Conservation (phyloP, 371 early-diverging fungal species). For the Capillidium rhysosporum region DNA sequence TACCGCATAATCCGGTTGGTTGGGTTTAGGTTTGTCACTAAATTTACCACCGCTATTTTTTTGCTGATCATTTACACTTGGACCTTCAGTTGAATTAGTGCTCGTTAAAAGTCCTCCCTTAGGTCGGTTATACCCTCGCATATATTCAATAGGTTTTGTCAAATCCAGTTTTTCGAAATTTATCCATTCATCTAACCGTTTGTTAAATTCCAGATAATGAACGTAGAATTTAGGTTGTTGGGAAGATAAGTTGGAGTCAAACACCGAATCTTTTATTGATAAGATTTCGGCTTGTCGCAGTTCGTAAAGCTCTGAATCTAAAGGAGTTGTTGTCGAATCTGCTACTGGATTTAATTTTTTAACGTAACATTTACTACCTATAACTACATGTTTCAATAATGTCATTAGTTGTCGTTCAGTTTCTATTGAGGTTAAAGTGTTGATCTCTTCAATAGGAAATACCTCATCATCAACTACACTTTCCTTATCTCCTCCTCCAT, state of each 20-base stretch:
- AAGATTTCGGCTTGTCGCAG: constrained; percentile 13
- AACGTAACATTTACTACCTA: not conserved
- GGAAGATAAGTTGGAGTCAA: constrained; percentile 6
- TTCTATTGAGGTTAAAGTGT: too few relatives aligned
- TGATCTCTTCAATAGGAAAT: too few relatives aligned
- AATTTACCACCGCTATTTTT: too few relatives aligned
- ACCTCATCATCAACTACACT: too few relatives aligned
- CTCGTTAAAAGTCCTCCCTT: constrained; percentile 11
- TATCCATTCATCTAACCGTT: constrained; percentile 98
- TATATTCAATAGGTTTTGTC: constrained; percentile 47
- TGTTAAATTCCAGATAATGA: constrained; percentile 97
- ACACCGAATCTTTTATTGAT: not conserved
- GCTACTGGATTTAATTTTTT: not conserved
- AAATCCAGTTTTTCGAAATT: constrained; percentile 45
- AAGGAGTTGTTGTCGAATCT: too few relatives aligned
- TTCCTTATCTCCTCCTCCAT: too few relatives aligned
- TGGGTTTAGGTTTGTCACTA: not conserved
- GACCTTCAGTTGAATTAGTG: not conserved
- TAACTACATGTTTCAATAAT: constrained; percentile 1
- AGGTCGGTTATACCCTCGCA: constrained; percentile 35
- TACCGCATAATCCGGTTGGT: constrained; percentile 7
- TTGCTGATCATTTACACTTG: constrained; percentile 20
- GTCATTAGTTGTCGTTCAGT: not conserved
- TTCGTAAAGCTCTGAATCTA: constrained; percentile 9
- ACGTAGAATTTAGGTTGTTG: constrained; percentile 76